Base-by-base conservation (phyloP, 768 basidiomycete genomes). In the Tubosaeta brunneosetosa region DNA sequence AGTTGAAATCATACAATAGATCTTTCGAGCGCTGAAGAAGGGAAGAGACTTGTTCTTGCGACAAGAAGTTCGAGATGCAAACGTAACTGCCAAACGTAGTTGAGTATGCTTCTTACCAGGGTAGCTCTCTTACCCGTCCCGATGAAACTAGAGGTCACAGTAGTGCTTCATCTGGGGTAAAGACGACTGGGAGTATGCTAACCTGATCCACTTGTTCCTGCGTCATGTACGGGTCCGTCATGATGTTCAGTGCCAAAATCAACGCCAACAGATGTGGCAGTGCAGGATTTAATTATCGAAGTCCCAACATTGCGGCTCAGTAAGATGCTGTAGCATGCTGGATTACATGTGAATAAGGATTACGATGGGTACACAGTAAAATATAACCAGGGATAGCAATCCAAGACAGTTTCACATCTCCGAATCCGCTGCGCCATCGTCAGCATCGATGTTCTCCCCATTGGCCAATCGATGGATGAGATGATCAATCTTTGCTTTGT, bases 401-500 rank as follows among this genome's bases (percentile, higher is more conserved):
- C 60, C 56, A 57, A 44, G 43, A 32, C 14, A 19, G 14, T 40
- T 34, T 68, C 57, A 68, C 41, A 49, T 55, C 41, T 70, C 66
- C 42, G 65, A 55, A 42, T 69, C 69, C 17, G 47, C 60, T 17
- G 54, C 48, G 22, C 50, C 56, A 40, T 69, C 67, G 17, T 69
- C 67, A 4, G 43, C 44, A 34, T 79, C 77, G 33, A 80, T 72
- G 38, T 66, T 74, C 64, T 86, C 82, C 12, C 88, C 88, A 29
- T 75, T 74, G 11, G 64, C 63, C 17, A 92, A 65, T 58, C 78
- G 75, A 53, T 82, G 73, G 40, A 89, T 85, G 37, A 88, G 77
- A 69, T 91, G 84, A 61, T 91, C 91, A 55, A 92, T 91, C 64
- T 88, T 90, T 12, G 82, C 77, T 64, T 91, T 92, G 66, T 92